Base-by-base conservation (phyloP, 371 early-diverging fungal genomes). In the Conidiobolus incongruus region DNA sequence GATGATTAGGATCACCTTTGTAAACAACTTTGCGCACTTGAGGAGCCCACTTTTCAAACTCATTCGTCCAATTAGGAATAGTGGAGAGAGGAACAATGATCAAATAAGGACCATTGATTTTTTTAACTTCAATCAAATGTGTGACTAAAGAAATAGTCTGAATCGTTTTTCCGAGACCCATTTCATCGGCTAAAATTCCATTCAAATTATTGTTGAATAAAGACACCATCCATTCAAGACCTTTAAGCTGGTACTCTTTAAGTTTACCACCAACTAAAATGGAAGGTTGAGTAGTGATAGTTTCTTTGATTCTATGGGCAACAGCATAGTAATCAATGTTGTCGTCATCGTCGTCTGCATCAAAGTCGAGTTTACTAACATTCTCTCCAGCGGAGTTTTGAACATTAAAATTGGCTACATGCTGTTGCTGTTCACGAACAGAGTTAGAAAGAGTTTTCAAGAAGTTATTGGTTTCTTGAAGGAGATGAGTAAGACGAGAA, bases 121-220 rank as follows among this genome's bases (percentile, higher is more conserved):
- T 68, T 62, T 93, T 92, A 46, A 63, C 68, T 49, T 93, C 94
- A 42, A 92, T 82, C 46, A 97, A 55, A 53, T 86, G 89, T 17
- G 88, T 81, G 38, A 99, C 72, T 33, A 99, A 65, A 31, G 96
- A 85, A 37, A 99, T 87, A 4, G 98, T 95, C 59, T 99, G 99
- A 47, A 99, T 86, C 2, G 92, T 90, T 62, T 93, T 90, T 19
- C 91, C 93, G 12, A 92, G 58, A 22, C 92, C 90, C 98, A 96
- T 98, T 67, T 97, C 97, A 59, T 97, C 98, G 26, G 95, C 92
- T 51, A 99, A 58, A 47, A 99, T 99, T 30, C 99, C 97, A 60
- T 92, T 92, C 51, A 90, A 58, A 24, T 80, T 59, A 53, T 94
- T 95, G 55, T 94, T 90, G 66, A 94, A 97, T 31, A 97, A 62